phyloP scores from a whole-genome alignment of 208 protist species.

The Porcisia hertigi region DNA sequence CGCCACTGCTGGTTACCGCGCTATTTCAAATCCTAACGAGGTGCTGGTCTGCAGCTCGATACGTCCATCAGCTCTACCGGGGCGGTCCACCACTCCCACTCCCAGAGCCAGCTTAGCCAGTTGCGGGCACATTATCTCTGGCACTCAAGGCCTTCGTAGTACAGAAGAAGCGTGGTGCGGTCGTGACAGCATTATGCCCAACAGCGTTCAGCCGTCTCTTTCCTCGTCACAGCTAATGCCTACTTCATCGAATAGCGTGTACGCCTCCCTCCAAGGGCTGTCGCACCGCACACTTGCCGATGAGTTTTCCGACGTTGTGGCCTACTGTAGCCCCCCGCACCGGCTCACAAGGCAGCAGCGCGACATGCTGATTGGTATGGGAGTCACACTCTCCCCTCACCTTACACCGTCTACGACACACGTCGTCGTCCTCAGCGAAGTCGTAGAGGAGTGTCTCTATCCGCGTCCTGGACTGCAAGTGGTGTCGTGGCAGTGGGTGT shows the following conservation, averaged over 20 bases:
- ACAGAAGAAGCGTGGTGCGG: background rate
- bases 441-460: slow-evolving; percentile 37
- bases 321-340: slow-evolving; percentile 23
- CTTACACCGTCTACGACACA: slow-evolving; percentile 52
- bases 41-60: slow-evolving; percentile 1
- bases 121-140: background rate
- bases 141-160: background rate
- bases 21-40: background rate
- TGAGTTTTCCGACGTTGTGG: slow-evolving; percentile 44
- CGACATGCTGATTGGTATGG: slow-evolving; percentile 23
- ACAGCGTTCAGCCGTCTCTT: slow-evolving; percentile 18
- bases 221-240: slow-evolving; percentile 15
- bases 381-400: slow-evolving; percentile 16
- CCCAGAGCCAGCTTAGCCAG: slow-evolving; percentile 5
- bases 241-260: background rate
- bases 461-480: slow-evolving; percentile 61
- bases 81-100: slow-evolving; percentile 3
- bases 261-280: background rate
- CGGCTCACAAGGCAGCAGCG: slow-evolving; percentile 13
- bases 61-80: slow-evolving; percentile 3
- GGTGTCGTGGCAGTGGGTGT: slow-evolving; percentile 59
- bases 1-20: background rate
- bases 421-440: slow-evolving; percentile 35
- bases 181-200: background rate
- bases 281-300: slow-evolving; percentile 13